These are phyloP conservation scores for Debaryomycetaceae sp. DNA, from an alignment of 1,139 yeast species.

Conservation along the genomic window DNA sequence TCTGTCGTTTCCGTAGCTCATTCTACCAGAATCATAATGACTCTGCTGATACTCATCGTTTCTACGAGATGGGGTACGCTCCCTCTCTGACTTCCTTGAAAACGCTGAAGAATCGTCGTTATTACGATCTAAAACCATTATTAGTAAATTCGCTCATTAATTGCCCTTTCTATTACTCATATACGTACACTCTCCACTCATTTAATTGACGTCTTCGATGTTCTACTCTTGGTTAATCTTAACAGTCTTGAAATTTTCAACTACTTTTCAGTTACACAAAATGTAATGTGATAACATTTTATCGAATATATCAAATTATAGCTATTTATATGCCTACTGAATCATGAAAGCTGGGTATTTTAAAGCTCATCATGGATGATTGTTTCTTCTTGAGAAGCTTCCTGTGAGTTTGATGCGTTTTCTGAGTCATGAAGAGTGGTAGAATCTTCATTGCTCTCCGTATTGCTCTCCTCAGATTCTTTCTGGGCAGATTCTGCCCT, in stretches of 20 bases:
- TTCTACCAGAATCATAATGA: background rate
- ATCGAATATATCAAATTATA: no score
- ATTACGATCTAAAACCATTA: background rate
- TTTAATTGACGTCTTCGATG: background rate
- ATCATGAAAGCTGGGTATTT: background rate
- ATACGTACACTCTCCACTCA: constrained; percentile 1
- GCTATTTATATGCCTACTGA: background rate
- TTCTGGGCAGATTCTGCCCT: constrained; percentile 7
- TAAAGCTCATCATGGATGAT: background rate
- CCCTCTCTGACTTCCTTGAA: background rate
- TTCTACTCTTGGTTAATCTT: background rate
- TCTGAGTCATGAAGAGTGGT: background rate
- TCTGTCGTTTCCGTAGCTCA: background rate
- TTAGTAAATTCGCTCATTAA: no score
- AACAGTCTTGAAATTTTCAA: background rate
- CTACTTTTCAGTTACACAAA: background rate
- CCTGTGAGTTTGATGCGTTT: background rate
- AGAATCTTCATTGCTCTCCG: background rate
- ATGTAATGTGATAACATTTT: background rate
- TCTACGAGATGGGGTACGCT: background rate
- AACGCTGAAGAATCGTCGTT: background rate
- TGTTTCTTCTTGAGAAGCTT: background rate
- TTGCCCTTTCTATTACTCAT: no score
- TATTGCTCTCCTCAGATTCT: background rate
- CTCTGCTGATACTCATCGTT: background rate